Evolutionary conservation across 495 filamentous ascomycete species (phyloP).

Genomic region (Penicillium nucicola): DNA sequence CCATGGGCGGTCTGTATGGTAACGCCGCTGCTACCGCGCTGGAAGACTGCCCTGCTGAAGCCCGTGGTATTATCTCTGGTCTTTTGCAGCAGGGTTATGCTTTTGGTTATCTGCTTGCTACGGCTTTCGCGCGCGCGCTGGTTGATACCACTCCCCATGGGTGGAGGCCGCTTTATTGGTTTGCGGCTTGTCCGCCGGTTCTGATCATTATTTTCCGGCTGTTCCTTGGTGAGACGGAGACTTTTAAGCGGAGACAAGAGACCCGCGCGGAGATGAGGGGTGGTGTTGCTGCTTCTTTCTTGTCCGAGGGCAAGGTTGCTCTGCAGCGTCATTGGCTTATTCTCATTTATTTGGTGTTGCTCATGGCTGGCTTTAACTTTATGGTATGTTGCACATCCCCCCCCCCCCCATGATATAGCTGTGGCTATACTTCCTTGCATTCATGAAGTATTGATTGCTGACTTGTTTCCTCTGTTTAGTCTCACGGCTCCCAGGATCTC

Average conservation of each 20-base stretch:
- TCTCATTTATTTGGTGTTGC: constrained; percentile 72
- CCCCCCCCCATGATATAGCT: not conserved
- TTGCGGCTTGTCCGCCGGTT: constrained; percentile 75
- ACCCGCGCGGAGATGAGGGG: constrained; percentile 49
- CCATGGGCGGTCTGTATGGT: constrained; percentile 87
- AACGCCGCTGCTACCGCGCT: constrained; percentile 84
- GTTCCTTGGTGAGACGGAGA: constrained; percentile 70
- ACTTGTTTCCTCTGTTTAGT: constrained; percentile 23
- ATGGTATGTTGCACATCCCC: constrained; percentile 50
- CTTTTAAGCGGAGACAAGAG: constrained; percentile 59
- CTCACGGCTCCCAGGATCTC: constrained; percentile 87
- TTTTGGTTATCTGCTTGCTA: constrained; percentile 79
- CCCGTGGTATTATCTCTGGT: constrained; percentile 74
- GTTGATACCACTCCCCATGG: constrained; percentile 70
- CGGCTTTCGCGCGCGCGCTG: constrained; percentile 70
- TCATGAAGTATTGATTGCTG: not conserved
- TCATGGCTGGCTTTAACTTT: constrained; percentile 92
- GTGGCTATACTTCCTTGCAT: not conserved
- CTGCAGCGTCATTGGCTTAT: constrained; percentile 76
- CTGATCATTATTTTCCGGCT: constrained; percentile 77
- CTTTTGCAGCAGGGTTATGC: constrained; percentile 88
- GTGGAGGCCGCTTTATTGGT: constrained; percentile 86
- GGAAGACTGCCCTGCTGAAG: constrained; percentile 74
- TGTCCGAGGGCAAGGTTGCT: constrained; percentile 72
- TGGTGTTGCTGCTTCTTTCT: constrained; percentile 57